Conservation (phyloP, 2,329 filamentous ascomycete genomes). For the Fusarium piperis region DNA sequence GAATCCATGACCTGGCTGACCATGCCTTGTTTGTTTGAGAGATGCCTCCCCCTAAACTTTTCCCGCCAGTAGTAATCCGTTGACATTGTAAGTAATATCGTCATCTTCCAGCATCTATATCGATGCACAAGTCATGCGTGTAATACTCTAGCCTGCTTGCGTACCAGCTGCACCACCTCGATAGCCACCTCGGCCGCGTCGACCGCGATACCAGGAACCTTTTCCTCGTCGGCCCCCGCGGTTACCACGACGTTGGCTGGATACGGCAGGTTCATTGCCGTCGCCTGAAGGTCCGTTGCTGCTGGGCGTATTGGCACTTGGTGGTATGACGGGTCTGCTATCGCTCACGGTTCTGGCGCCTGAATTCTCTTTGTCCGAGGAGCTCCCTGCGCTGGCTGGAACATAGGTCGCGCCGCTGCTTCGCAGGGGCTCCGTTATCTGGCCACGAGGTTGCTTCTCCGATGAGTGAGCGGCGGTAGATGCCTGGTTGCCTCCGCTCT, state of each 20-base stretch:
- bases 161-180: slow-evolving; percentile 9
- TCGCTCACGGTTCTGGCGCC: background rate
- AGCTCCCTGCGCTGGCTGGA: background rate
- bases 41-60: background rate
- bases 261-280: background rate
- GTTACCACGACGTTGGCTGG: slow-evolving; percentile 18
- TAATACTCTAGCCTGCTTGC: slow-evolving; percentile 5
- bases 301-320: background rate
- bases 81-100: background rate
- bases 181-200: slow-evolving; percentile 37
- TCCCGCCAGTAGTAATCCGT: background rate
- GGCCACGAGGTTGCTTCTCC: background rate
- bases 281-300: slow-evolving; percentile 23
- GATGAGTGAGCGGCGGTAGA: background rate
- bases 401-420: background rate
- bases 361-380: background rate
- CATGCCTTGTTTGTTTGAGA: background rate
- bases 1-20: background rate
- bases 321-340: background rate
- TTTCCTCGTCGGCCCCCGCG: slow-evolving; percentile 42
- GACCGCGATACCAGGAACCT: slow-evolving; percentile 40
- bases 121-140: background rate
- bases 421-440: background rate
- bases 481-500: background rate
- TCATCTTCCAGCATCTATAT: background rate